Evolutionary conservation across 2,329 filamentous ascomycete genomes (phyloP).

Genomic region (Macrophomina pseudophaseolina): DNA sequence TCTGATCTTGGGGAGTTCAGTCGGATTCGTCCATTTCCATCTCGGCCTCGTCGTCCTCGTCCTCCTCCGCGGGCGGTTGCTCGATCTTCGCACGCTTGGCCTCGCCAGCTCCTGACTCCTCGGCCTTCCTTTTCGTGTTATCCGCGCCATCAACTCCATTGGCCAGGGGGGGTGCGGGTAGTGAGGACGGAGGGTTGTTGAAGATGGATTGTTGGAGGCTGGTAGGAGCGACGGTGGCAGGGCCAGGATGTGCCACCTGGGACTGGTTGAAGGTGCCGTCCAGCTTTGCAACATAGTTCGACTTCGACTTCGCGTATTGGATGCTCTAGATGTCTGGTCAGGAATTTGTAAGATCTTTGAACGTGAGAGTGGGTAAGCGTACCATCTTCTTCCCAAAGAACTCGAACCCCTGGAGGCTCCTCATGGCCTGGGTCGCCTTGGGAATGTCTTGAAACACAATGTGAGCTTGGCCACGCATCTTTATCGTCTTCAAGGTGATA

Average conservation of each 20-base stretch:
- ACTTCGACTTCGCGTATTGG: constrained; percentile 87
- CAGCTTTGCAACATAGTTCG: constrained; percentile 85
- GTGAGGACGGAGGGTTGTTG: constrained; percentile 19
- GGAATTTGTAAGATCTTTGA: constrained; percentile 6
- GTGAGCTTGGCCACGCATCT: constrained; percentile 96
- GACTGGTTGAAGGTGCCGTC: constrained; percentile 75
- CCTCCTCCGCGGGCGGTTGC: constrained; percentile 38
- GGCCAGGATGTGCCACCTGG: constrained; percentile 31
- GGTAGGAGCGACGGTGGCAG: constrained; percentile 53
- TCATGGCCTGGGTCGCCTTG: constrained; percentile 92
- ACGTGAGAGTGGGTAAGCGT: constrained; percentile 41
- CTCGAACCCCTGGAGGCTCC: constrained; percentile 81
- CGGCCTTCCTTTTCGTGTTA: constrained; percentile 68
- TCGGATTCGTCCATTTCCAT: constrained; percentile 73
- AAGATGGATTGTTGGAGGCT: constrained; percentile 35
- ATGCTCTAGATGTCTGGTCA: constrained; percentile 69
- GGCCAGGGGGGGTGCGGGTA: constrained; percentile 46
- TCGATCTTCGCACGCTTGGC: constrained; percentile 57
- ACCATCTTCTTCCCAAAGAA: constrained; percentile 89
- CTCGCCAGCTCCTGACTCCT: constrained; percentile 56
- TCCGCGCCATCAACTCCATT: constrained; percentile 63
- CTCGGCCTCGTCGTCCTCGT: constrained; percentile 55
- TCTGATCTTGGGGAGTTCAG: constrained; percentile 25
- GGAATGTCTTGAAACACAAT: constrained; percentile 88
- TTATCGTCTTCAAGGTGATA: constrained; percentile 82